Evolutionary conservation across 768 basidiomycete species (phyloP), one percentile per base, ranked within the genome.

Genomic region (Rubroboletus satanas): DNA sequence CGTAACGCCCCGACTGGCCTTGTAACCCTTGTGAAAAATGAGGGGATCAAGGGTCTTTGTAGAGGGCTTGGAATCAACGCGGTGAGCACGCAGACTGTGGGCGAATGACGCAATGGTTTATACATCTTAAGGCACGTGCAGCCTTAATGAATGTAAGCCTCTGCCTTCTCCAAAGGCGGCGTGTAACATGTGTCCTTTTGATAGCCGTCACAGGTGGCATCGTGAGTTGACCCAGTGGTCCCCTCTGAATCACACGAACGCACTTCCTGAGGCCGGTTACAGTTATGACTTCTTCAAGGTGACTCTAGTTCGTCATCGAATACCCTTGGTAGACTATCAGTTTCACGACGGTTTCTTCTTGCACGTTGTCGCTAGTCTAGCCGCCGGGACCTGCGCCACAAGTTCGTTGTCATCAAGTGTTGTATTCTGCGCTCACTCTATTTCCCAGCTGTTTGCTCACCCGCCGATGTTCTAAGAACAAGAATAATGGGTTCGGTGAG

Each of bases 221-320:
- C 89, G 89, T 90, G 70, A 75, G 89, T 79, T 49, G 41, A 45
- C 38, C 17, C 26, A 5, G 15, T 53, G 7, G 18, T 32, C 21
- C 21, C 18, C 1, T 12, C 7, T 46, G 43, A 31, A 48, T 43
- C 14, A 17, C 6, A 33, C 33, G 37, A 51, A 44, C 15, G 1
- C 45, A 37, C 26, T 37, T 55, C 18, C 54, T 58, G 51, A 58
- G 15, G 14, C 12, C 23, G 39, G 15, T 56, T 50, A 36, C 59
- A 91, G 89, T 42, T 91, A 91, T 65, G 89, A 91, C 69, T 83
- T 80, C 66, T 84, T 90, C 77, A 91, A 91, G 68, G 63, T 77
- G 15, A 74, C 72, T 10, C 67, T 90, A 23, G 72, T 90, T 43
- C 71, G 71, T 45, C 66, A 75, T 52, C 79, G 73, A 7, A 63